Percentiles rank a stretch among this genome's conserved stretches.
phyloP scores from a whole-genome alignment of 495 filamentous ascomycete species.

The Tuber magnatum region DNA sequence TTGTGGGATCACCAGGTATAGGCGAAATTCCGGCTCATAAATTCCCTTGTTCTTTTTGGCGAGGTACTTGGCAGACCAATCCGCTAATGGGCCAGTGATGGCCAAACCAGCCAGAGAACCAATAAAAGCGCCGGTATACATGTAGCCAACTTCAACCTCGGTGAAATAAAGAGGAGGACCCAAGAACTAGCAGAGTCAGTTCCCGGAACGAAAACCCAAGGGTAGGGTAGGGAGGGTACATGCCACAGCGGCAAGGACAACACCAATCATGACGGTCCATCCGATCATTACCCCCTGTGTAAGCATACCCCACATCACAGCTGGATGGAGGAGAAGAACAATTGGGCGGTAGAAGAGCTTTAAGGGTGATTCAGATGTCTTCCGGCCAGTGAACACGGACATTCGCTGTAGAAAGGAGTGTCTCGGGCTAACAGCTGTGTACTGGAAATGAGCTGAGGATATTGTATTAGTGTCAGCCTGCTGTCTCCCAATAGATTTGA shows the following conservation, averaged over 20 bases:
- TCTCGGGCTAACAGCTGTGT: not conserved
- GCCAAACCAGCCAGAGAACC: slow-evolving; percentile 73
- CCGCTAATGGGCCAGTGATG: slow-evolving; percentile 63
- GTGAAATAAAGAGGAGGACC: slow-evolving; percentile 71
- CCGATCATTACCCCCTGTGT: slow-evolving; percentile 88
- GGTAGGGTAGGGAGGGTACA: not conserved
- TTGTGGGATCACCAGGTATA: slow-evolving; percentile 74
- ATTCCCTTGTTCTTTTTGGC: slow-evolving; percentile 68
- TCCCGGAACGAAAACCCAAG: not conserved
- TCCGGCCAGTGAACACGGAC: slow-evolving; percentile 69
- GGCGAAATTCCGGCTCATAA: slow-evolving; percentile 86
- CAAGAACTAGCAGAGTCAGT: slow-evolving; percentile 49
- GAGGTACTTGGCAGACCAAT: slow-evolving; percentile 62
- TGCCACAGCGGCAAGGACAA: slow-evolving; percentile 67
- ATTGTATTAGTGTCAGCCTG: not conserved
- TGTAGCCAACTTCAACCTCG: slow-evolving; percentile 76
- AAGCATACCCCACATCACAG: slow-evolving; percentile 80
- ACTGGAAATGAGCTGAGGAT: not conserved
- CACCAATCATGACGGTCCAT: slow-evolving; percentile 91
- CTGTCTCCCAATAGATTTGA: not conserved
- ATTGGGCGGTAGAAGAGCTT: slow-evolving; percentile 59
- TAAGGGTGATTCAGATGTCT: slow-evolving; percentile 60
- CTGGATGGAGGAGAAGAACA: slow-evolving; percentile 67
- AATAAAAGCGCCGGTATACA: slow-evolving; percentile 80
- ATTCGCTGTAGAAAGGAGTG: slow-evolving; percentile 42